Conservation (phyloP, 495 filamentous ascomycete species). For the Penicillium goetzii region DNA sequence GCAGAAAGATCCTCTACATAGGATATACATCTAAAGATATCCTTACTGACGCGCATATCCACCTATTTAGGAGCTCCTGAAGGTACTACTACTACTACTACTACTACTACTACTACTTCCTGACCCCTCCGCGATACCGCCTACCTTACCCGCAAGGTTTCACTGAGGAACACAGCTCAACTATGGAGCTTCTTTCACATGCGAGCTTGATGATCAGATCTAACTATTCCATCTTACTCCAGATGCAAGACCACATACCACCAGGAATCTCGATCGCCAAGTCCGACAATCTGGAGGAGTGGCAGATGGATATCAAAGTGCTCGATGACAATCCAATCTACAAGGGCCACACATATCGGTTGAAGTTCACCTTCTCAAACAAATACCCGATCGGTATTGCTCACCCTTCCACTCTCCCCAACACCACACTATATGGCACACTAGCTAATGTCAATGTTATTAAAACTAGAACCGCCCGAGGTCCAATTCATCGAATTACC, state of each 20-base stretch:
- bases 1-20: not conserved
- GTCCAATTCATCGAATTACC: conserved; percentile 75
- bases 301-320: conserved; percentile 90
- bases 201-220: not conserved
- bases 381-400: conserved; percentile 86
- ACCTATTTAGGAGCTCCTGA: conserved; percentile 42
- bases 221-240: not conserved
- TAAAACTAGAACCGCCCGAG: conserved; percentile 77
- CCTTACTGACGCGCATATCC: conserved; percentile 11
- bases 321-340: conserved; percentile 93
- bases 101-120: too few relatives aligned
- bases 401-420: not conserved
- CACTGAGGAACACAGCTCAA: not conserved
- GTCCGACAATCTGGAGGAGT: conserved; percentile 82
- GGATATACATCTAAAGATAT: not conserved
- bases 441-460: not conserved
- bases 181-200: not conserved
- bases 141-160: not conserved
- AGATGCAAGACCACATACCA: conserved; percentile 56
- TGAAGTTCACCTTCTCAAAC: conserved; percentile 82
- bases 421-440: not conserved
- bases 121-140: conserved; percentile 1
- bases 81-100: conserved; percentile 42
- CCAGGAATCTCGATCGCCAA: conserved; percentile 79
- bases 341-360: conserved; percentile 72